Conservation (phyloP, 2,329 filamentous ascomycete species). For the Akanthomyces lecanii region DNA sequence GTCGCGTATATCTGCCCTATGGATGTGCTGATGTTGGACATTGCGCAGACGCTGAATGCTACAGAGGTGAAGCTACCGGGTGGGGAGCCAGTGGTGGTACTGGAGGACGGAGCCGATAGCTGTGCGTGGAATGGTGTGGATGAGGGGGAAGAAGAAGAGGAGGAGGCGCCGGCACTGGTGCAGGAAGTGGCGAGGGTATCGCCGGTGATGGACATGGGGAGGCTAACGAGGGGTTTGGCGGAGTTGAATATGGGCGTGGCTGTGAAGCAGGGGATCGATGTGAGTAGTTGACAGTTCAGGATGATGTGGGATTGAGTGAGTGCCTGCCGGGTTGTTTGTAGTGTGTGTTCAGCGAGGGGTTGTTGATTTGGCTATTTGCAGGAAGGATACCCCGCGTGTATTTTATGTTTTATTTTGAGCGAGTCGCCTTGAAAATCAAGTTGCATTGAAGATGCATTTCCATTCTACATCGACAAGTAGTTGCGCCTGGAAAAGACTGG, state of each 20-base stretch:
- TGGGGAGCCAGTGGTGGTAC: conserved; percentile 40
- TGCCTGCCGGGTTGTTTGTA: conserved; percentile 27
- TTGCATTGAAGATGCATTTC: too few species aligned
- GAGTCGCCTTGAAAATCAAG: too few species aligned
- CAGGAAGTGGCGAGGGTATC: background rate
- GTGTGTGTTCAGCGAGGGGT: too few species aligned
- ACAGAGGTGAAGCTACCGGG: conserved; percentile 67
- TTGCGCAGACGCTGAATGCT: conserved; percentile 72
- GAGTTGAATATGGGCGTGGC: background rate
- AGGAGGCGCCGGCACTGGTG: background rate
- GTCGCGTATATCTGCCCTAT: conserved; percentile 93
- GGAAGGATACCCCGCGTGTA: too few species aligned
- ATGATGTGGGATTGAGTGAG: conserved; percentile 2
- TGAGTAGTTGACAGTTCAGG: conserved; percentile 20
- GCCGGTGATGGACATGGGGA: background rate
- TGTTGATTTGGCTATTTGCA: too few species aligned
- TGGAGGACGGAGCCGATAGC: conserved; percentile 21
- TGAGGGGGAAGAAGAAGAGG: background rate
- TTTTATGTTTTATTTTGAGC: too few species aligned
- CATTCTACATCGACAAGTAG: too few species aligned
- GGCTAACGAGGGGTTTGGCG: background rate
- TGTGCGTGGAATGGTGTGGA: background rate
- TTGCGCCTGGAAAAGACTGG: too few species aligned
- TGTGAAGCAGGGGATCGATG: conserved; percentile 18
- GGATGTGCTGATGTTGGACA: conserved; percentile 84